phyloP scores from a whole-genome alignment of 192 early-diverging fungal species.

The Backusella parvicylindrica region DNA sequence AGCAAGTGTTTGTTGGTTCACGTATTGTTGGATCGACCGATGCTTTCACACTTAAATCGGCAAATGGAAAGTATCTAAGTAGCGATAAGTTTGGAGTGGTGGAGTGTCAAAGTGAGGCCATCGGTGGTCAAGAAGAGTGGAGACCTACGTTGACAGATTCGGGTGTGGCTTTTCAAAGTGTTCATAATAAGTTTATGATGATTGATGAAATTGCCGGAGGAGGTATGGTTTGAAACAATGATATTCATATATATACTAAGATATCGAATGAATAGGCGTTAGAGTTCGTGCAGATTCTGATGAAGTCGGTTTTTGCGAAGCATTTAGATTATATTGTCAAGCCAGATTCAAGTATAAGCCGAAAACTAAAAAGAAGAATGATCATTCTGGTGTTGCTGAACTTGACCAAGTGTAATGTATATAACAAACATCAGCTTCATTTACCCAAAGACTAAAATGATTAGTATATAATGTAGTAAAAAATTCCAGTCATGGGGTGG shows the following conservation, averaged over 20 bases:
- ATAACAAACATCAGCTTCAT: neutral
- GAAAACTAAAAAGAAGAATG: constrained; percentile 46
- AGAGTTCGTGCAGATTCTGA: constrained; percentile 70
- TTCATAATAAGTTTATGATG: constrained; percentile 64
- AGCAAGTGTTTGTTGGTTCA: constrained; percentile 68
- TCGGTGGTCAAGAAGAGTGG: constrained; percentile 82
- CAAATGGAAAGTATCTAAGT: constrained; percentile 62
- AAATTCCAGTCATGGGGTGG: constrained; percentile 75
- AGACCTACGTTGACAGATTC: constrained; percentile 61
- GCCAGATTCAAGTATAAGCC: constrained; percentile 58
- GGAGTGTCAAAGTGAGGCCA: constrained; percentile 63
- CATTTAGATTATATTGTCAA: constrained; percentile 69
- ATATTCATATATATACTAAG: neutral
- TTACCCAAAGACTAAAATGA: neutral
- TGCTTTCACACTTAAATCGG: constrained; percentile 58
- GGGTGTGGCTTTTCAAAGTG: constrained; percentile 63
- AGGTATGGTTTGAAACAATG: constrained; percentile 1
- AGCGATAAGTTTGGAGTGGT: constrained; percentile 83
- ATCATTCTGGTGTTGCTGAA: constrained; percentile 53
- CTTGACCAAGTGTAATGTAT: constrained; percentile 62
- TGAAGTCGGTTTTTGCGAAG: constrained; percentile 65
- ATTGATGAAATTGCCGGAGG: constrained; percentile 55
- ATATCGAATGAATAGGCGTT: constrained; percentile 21
- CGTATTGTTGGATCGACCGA: constrained; percentile 54
- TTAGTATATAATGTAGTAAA: constrained; percentile 42